Evolutionary conservation across 2,329 filamentous ascomycete genomes (phyloP).

Genomic region (Biscogniauxia sp.): DNA sequence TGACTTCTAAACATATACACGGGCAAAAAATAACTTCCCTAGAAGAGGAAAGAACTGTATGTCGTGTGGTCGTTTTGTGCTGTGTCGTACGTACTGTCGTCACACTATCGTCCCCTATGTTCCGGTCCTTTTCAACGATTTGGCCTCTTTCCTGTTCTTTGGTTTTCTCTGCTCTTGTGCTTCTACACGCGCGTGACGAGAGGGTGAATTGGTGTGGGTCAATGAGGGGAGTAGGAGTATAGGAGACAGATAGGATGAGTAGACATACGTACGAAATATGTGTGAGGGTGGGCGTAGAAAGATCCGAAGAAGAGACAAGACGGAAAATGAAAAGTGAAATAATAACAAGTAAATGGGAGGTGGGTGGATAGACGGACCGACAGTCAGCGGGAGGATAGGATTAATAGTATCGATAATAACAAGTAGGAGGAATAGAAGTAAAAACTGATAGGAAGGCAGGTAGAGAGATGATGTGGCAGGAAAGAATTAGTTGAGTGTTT

Average conservation of each 20-base stretch:
- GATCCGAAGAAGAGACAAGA: neutral
- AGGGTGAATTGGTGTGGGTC: neutral
- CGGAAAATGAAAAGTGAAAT: neutral
- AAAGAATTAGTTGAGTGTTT: slow-evolving; percentile 29
- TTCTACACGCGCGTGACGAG: neutral
- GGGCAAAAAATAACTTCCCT: neutral
- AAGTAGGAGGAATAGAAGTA: slow-evolving; percentile 13
- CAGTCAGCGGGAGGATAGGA: neutral
- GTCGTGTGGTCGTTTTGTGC: neutral
- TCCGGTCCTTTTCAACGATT: too few relatives aligned
- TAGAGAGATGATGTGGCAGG: slow-evolving; percentile 29
- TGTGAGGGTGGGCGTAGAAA: neutral
- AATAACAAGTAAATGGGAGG: neutral
- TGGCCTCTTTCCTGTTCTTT: neutral
- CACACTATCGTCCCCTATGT: neutral
- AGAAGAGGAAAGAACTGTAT: neutral
- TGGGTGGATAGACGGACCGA: neutral
- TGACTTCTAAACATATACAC: slow-evolving; percentile 6
- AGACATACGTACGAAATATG: neutral
- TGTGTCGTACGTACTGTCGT: neutral
- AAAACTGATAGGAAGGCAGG: slow-evolving; percentile 15
- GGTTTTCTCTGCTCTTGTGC: neutral
- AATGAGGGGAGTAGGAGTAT: neutral
- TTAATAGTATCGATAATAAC: slow-evolving; percentile 12
- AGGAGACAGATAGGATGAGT: neutral